These are phyloP conservation scores for Infundibulicybe gibba DNA, from an alignment of 768 basidiomycete species.

Conservation along the genomic window DNA sequence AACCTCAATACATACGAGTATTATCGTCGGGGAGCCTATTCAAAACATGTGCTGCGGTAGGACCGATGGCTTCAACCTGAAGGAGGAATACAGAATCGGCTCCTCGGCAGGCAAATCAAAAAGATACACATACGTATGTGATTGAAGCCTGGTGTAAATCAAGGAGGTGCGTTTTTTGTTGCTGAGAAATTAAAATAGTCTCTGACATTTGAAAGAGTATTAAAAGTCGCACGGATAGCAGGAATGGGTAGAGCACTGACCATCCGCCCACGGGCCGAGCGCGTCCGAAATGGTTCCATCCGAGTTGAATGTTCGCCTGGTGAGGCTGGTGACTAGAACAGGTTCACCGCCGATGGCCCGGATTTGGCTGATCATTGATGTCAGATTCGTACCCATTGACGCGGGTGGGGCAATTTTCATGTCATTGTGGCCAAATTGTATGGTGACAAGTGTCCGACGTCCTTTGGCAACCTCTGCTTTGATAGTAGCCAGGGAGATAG, in stretches of 20 bases:
- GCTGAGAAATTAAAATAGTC: slow-evolving; percentile 28
- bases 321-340: slow-evolving; percentile 37
- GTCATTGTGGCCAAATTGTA: slow-evolving; percentile 42
- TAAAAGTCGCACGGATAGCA: background rate
- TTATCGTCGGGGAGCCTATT: slow-evolving; percentile 34
- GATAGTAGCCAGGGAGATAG: slow-evolving; percentile 30
- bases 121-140: slow-evolving; percentile 20
- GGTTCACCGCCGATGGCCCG: slow-evolving; percentile 33
- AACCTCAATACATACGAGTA: slow-evolving; percentile 22
- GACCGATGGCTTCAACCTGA: slow-evolving; percentile 34
- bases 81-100: background rate
- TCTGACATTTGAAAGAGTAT: slow-evolving; percentile 21
- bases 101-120: background rate
- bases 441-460: slow-evolving; percentile 30
- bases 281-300: slow-evolving; percentile 32
- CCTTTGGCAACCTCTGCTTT: slow-evolving; percentile 29
- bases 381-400: slow-evolving; percentile 39
- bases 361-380: slow-evolving; percentile 33
- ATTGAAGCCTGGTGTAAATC: slow-evolving; percentile 36
- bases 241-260: slow-evolving; percentile 10
- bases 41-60: slow-evolving; percentile 32
- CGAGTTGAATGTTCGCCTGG: slow-evolving; percentile 30
- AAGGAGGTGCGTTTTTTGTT: slow-evolving; percentile 32
- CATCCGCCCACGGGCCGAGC: slow-evolving; percentile 34
- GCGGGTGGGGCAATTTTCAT: slow-evolving; percentile 38